A percentile compares a stretch with the other conserved stretches of the same genome.
Conservation (phyloP, 179 eudicot species). For the Spergularia azorica region DNA sequence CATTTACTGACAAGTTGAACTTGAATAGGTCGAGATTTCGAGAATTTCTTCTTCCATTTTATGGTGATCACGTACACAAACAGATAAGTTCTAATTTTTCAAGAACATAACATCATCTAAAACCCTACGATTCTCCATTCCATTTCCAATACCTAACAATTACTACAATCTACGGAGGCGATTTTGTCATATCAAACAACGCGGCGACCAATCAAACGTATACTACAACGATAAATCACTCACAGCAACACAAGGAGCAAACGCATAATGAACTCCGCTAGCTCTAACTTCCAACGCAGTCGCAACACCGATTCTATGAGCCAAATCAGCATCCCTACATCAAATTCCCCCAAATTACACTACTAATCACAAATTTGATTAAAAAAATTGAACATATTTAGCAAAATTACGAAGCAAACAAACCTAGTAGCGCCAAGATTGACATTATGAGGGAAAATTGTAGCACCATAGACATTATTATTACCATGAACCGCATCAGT, state of each 20-base stretch:
- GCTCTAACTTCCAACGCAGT: constrained; percentile 88
- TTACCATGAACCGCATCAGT: constrained; percentile 92
- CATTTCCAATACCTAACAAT: background rate
- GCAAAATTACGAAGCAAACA: background rate
- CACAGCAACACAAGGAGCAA: constrained; percentile 93
- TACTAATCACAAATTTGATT: background rate
- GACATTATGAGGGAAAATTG: constrained; percentile 81
- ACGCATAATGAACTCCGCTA: constrained; percentile 64
- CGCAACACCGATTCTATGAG: constrained; percentile 65
- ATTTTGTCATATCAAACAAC: background rate
- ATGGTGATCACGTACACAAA: background rate
- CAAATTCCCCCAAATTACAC: constrained; percentile 9
- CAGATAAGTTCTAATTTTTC: too few species aligned
- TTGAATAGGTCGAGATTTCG: too few species aligned
- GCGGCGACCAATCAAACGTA: background rate
- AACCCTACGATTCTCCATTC: background rate
- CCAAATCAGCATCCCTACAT: constrained; percentile 74
- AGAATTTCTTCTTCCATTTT: too few species aligned
- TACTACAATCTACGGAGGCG: background rate
- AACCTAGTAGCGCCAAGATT: constrained; percentile 92
- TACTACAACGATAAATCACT: constrained; percentile 28
- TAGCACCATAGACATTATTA: constrained; percentile 74
- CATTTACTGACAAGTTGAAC: too few species aligned
- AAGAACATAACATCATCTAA: background rate
- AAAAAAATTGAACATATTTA: background rate